Evolutionary conservation across 2,329 filamentous ascomycete genomes (phyloP).

Genomic region (Fusarium marasasianum): DNA sequence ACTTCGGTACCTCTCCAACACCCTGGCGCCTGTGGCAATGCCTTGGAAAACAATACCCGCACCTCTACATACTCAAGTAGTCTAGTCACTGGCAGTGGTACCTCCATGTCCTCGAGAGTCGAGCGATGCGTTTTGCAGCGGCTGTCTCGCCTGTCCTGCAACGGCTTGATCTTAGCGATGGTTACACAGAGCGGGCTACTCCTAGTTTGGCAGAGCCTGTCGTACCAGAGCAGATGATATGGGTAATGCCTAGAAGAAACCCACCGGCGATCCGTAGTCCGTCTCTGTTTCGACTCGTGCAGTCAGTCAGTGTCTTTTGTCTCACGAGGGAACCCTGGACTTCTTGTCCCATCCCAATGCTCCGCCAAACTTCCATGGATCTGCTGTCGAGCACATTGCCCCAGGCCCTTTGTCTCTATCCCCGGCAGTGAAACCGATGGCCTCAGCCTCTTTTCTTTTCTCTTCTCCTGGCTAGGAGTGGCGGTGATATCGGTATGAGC

Average conservation of each 20-base stretch:
- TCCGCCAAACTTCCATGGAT: constrained; percentile 10
- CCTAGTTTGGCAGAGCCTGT: constrained; percentile 29
- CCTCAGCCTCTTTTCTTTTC: constrained; percentile 9
- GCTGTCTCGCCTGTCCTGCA: constrained; percentile 26
- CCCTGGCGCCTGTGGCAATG: background rate
- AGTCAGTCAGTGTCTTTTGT: background rate
- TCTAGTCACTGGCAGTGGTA: background rate
- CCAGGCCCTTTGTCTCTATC: background rate
- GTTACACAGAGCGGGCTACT: constrained; percentile 40
- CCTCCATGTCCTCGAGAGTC: background rate
- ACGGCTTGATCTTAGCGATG: constrained; percentile 21
- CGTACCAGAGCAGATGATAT: constrained; percentile 24
- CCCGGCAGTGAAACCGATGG: constrained; percentile 5
- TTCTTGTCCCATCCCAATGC: constrained; percentile 17
- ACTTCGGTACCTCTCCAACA: background rate
- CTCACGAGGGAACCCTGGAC: constrained; percentile 1
- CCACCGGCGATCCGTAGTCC: constrained; percentile 28
- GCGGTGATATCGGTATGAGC: constrained; percentile 14
- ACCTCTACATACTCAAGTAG: background rate
- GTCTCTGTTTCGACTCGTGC: background rate
- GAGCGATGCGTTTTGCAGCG: constrained; percentile 14
- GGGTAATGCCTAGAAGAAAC: constrained; percentile 17
- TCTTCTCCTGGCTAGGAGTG: constrained; percentile 5
- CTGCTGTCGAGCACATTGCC: constrained; percentile 1
- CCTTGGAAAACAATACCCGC: constrained; percentile 26